Percentiles rank a stretch among this genome's conserved stretches.
These are phyloP conservation scores for Inga laurina DNA, from an alignment of 306 rosid species.

Conservation along the genomic window DNA sequence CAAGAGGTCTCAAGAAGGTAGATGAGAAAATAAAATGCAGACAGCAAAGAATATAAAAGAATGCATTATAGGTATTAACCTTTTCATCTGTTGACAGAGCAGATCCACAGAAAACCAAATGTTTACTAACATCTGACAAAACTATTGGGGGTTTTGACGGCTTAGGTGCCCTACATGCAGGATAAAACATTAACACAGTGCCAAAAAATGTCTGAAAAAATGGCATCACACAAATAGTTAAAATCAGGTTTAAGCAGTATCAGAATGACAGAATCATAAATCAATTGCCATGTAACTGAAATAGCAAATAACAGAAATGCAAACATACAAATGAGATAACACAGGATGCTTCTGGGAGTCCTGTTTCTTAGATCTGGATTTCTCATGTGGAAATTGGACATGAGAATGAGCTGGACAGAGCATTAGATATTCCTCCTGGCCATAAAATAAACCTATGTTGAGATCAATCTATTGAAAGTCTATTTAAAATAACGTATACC, in stretches of 20 bases:
- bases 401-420: constrained; percentile 80
- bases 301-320: background rate
- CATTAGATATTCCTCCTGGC: constrained; percentile 72
- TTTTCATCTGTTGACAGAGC: constrained; percentile 76
- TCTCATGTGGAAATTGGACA: constrained; percentile 70
- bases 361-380: constrained; percentile 43
- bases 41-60: background rate
- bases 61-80: constrained; percentile 44
- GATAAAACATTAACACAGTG: constrained; percentile 24
- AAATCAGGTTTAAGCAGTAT: background rate
- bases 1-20: background rate
- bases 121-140: constrained; percentile 34
- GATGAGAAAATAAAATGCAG: background rate
- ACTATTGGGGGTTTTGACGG: constrained; percentile 32
- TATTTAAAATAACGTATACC: background rate
- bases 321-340: constrained; percentile 38
- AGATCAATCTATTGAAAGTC: constrained; percentile 23
- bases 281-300: background rate
- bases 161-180: constrained; percentile 48
- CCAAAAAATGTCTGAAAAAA: background rate
- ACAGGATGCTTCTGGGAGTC: constrained; percentile 27
- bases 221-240: background rate
- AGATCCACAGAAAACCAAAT: constrained; percentile 79
- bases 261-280: background rate
- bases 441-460: constrained; percentile 24